Evolutionary conservation across 2,329 filamentous ascomycete genomes (phyloP).

Genomic region (Sclerotinia trifoliorum): DNA sequence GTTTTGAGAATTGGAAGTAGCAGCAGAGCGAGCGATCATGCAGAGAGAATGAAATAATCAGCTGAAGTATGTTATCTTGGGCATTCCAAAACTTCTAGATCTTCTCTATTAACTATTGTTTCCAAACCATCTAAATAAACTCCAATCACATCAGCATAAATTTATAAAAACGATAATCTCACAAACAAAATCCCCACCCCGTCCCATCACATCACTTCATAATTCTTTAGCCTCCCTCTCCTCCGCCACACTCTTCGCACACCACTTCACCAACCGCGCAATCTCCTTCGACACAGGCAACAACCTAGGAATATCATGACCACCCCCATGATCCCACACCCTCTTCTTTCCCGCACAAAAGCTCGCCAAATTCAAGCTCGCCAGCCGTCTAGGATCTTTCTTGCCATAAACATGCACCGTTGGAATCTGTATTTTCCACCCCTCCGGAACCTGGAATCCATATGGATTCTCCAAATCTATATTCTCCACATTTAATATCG

Average conservation of each 20-base stretch:
- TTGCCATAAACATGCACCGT: conserved; percentile 46
- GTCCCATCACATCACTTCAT: background rate
- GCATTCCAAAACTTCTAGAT: background rate
- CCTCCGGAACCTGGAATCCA: conserved; percentile 15
- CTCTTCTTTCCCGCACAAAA: conserved; percentile 40
- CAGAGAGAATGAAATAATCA: background rate
- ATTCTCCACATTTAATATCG: conserved; percentile 17
- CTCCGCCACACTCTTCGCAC: background rate
- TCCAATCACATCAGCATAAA: background rate
- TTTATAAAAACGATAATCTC: background rate
- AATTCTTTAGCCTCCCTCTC: background rate
- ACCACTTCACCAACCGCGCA: conserved; percentile 32
- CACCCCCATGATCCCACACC: conserved; percentile 44
- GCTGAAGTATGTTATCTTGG: background rate
- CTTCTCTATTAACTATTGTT: background rate
- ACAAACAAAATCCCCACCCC: background rate
- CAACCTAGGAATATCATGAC: conserved; percentile 46
- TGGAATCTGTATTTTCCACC: conserved; percentile 41
- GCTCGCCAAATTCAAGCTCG: conserved; percentile 42
- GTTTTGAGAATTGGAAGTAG: background rate
- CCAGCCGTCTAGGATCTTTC: conserved; percentile 44
- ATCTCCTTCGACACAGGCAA: conserved; percentile 39
- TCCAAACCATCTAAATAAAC: background rate
- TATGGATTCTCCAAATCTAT: conserved; percentile 13
- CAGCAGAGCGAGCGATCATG: background rate